Evolutionary conservation across 176 grass and related monocot species (phyloP).

Genomic region (Ananas comosus): DNA sequence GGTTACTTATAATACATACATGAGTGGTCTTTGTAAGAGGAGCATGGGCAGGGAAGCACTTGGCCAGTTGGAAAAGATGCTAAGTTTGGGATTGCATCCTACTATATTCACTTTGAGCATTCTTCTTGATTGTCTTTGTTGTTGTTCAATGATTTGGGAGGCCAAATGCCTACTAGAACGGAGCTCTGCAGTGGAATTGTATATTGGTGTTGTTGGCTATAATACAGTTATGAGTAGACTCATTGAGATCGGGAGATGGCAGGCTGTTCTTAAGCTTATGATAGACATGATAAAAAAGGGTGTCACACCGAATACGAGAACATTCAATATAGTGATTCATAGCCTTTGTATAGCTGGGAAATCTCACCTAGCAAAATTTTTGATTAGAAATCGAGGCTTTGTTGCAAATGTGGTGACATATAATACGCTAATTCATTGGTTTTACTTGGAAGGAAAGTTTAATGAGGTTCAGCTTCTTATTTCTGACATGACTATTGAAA

Average conservation of each 20-base stretch:
- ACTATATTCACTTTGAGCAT: conserved; percentile 60
- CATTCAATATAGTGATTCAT: conserved; percentile 69
- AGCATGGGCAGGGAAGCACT: conserved; percentile 48
- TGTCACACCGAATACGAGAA: conserved; percentile 39
- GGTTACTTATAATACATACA: conserved; percentile 72
- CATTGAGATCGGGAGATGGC: conserved; percentile 34
- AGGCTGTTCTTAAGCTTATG: conserved; percentile 42
- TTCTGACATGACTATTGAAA: conserved; percentile 23
- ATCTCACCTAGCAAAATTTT: conserved; percentile 22
- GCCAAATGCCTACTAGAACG: conserved; percentile 44
- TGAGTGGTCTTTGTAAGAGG: conserved; percentile 62
- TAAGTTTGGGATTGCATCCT: conserved; percentile 42
- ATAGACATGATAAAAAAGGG: conserved; percentile 69
- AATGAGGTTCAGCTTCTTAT: conserved; percentile 26
- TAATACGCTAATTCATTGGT: conserved; percentile 76
- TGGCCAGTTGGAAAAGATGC: conserved; percentile 40
- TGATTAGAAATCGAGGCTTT: conserved; percentile 39
- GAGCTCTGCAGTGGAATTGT: conserved; percentile 28
- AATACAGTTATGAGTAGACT: conserved; percentile 78
- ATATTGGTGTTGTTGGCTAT: conserved; percentile 42
- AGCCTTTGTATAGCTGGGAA: conserved; percentile 53
- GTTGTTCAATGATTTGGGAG: conserved; percentile 37
- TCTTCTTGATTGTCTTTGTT: conserved; percentile 59
- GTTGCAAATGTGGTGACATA: conserved; percentile 62
- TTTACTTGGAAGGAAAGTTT: conserved; percentile 26